Conservation (phyloP, 305 asterid species). For the Rubia balearica region DNA sequence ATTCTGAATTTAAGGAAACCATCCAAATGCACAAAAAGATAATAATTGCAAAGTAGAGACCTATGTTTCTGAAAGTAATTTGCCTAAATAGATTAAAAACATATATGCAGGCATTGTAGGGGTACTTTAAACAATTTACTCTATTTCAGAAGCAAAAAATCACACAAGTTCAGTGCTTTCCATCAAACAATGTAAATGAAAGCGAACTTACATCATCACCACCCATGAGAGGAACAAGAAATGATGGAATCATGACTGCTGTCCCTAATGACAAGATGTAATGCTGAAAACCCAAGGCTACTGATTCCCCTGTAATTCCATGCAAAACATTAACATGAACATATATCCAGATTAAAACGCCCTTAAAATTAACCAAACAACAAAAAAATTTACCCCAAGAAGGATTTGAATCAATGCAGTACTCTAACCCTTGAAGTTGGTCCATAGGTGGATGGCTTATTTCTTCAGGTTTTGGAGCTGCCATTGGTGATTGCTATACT, state of each 20-base stretch:
- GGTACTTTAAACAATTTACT: neutral
- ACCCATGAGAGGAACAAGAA: conserved; percentile 96
- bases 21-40: neutral
- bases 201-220: conserved; percentile 61
- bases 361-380: neutral
- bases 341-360: neutral
- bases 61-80: too few species aligned
- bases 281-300: conserved; percentile 90
- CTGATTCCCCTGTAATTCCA: conserved; percentile 65
- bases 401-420: conserved; percentile 97
- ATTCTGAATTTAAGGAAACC: neutral
- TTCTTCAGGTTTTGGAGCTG: conserved; percentile 82
- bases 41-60: neutral
- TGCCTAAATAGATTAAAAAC: too few species aligned
- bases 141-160: too few species aligned
- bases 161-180: neutral
- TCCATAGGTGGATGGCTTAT: conserved; percentile 90
- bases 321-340: conserved; percentile 2
- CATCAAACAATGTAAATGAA: neutral
- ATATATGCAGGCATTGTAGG: too few species aligned
- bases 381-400: conserved; percentile 58
- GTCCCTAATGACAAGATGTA: conserved; percentile 85
- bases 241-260: conserved; percentile 92
- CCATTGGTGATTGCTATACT: conserved; percentile 38
- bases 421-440: conserved; percentile 96